Percentiles rank a stretch among this genome's conserved stretches.
Evolutionary conservation across 2,329 filamentous ascomycete species (phyloP).

Genomic region (Pyrenochaeta sp.): DNA sequence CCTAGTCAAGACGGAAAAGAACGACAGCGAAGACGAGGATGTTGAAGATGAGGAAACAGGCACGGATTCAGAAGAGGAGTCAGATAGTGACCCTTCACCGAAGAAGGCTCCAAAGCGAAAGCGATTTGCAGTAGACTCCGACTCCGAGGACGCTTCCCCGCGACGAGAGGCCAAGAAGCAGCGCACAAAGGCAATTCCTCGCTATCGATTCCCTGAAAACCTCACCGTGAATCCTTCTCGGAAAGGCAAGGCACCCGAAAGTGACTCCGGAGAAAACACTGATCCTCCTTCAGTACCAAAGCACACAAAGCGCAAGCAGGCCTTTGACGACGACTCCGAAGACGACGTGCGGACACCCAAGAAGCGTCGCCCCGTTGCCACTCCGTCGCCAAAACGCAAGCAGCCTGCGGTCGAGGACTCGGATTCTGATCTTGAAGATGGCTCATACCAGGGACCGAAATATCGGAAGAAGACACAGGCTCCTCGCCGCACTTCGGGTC

Average conservation of each 20-base stretch:
- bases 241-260: no score
- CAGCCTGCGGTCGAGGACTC: conserved; percentile 1
- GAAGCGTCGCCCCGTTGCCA: background rate
- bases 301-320: no score
- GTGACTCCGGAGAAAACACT: no score
- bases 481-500: conserved; percentile 6
- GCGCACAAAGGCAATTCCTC: no score
- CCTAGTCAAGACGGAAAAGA: conserved; percentile 4
- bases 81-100: no score
- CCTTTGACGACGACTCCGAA: background rate
- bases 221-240: no score
- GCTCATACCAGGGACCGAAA: conserved; percentile 11
- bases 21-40: no score
- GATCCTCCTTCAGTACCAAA: no score
- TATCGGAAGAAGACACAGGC: background rate
- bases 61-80: conserved; percentile 6
- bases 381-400: background rate
- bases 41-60: background rate
- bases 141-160: no score
- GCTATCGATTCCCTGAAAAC: no score
- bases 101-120: no score
- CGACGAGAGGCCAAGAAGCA: no score
- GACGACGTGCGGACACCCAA: background rate
- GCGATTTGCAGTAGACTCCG: background rate
- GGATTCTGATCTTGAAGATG: conserved; percentile 12